Evolutionary conservation across 2,329 filamentous ascomycete species (phyloP).

Genomic region (Metarhizium rileyi): DNA sequence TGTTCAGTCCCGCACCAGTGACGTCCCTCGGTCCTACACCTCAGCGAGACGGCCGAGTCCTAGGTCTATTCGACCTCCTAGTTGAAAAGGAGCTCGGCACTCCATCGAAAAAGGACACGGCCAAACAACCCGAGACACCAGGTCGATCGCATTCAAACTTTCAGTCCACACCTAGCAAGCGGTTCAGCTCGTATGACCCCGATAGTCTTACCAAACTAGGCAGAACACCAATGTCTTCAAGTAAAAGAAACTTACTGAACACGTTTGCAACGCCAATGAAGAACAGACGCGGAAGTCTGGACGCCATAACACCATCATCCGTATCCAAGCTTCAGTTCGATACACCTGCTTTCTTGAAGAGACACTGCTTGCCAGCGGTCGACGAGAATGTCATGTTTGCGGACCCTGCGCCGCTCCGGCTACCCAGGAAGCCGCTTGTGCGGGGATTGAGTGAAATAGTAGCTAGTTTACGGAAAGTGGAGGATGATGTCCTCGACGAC

Average conservation of each 20-base stretch:
- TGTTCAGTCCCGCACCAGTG: constrained; percentile 50
- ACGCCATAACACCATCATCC: constrained; percentile 36
- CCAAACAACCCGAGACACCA: constrained; percentile 11
- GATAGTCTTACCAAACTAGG: constrained; percentile 25
- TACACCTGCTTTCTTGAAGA: constrained; percentile 62
- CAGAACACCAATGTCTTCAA: constrained; percentile 43
- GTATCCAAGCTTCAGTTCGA: constrained; percentile 49
- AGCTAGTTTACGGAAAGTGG: constrained; percentile 56
- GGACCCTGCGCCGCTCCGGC: constrained; percentile 37
- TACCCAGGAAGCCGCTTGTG: constrained; percentile 52
- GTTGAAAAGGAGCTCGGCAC: constrained; percentile 39
- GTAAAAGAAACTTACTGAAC: constrained; percentile 52
- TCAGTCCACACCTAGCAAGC: constrained; percentile 36
- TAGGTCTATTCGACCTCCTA: constrained; percentile 68
- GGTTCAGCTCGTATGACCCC: constrained; percentile 20
- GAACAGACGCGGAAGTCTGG: constrained; percentile 29
- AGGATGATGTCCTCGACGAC: constrained; percentile 57
- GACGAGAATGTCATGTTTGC: constrained; percentile 45
- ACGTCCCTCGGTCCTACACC: constrained; percentile 67
- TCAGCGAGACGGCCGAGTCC: constrained; percentile 65
- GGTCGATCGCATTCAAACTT: constrained; percentile 18
- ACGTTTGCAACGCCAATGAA: constrained; percentile 57
- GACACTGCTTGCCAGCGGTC: constrained; percentile 37
- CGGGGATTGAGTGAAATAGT: constrained; percentile 67
- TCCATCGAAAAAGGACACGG: constrained; percentile 33